Evolutionary conservation across 108 stramenopile genomes (phyloP), one percentile per base, ranked within the genome.

Genomic region (Ochromonas danica): DNA sequence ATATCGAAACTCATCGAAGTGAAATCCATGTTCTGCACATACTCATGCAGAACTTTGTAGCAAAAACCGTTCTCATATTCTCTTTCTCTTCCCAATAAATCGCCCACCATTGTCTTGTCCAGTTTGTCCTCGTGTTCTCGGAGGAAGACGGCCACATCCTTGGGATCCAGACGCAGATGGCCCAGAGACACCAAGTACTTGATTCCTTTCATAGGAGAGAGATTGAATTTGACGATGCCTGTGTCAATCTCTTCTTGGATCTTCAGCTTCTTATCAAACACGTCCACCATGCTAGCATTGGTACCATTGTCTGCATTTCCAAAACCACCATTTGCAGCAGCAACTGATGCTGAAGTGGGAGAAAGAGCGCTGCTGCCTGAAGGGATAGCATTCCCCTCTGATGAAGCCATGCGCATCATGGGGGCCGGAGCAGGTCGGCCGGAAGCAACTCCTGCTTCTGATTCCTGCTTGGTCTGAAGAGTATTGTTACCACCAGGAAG

Each of bases 181-280:
- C 96, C 96, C 77, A 90, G 83, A 71, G 92, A 81, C 39, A 83
- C 89, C 25, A 96, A 90, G 83, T 89, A 97, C 71, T 86, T 83
- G 41, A 99, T 83, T 27, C 98, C 98, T 35, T 78, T 78, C 3
- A 40, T 27, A 0, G 98, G 97, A 80, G 95, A 96, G 86, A 96
- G 88, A 79, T 96, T 97, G 86, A 99, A 99, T 79, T 94, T 92
- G 40, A 97, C 79, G 57, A 95, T 87, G 38, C 92, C 93, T 74
- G 94, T 91, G 1, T 93, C 83, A 40, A 94, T 89, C 78, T 95
- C 95, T 60, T 91, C 90, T 40, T 92, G 89, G 10, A 94, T 86
- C 79, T 90, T 90, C 85, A 92, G 91, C 86, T 97, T 97, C 57
- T 91, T 91, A 78, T 91, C 95, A 81, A 93, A 95, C 71, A 92